Conservation (phyloP, 2,329 filamentous ascomycete species). For the Aspergillus sp. region DNA sequence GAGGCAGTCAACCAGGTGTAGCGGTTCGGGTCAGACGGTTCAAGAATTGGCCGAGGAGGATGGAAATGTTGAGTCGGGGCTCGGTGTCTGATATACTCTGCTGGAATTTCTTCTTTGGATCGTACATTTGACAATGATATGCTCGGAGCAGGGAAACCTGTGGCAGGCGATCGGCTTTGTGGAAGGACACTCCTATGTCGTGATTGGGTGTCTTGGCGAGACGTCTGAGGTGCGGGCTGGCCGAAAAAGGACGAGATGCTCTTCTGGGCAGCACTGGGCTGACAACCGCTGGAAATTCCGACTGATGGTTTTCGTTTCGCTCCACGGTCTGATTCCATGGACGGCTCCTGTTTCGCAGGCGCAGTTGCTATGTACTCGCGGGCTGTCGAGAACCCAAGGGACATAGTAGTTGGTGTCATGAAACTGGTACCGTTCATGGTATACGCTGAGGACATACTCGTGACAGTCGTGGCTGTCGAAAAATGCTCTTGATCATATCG, state of each 20-base stretch:
- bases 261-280: conserved; percentile 53
- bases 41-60: conserved; percentile 38
- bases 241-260: conserved; percentile 59
- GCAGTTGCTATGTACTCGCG: conserved; percentile 55
- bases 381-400: conserved; percentile 67
- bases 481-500: conserved; percentile 31
- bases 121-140: conserved; percentile 15
- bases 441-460: conserved; percentile 49
- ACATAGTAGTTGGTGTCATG: conserved; percentile 42
- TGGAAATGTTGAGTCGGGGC: conserved; percentile 37
- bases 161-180: conserved; percentile 16
- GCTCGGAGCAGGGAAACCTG: conserved; percentile 12
- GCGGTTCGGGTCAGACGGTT: conserved; percentile 34
- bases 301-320: conserved; percentile 35
- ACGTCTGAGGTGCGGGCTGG: conserved; percentile 26
- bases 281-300: conserved; percentile 35
- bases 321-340: conserved; percentile 29
- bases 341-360: conserved; percentile 24
- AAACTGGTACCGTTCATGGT: conserved; percentile 63
- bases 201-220: conserved; percentile 22
- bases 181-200: conserved; percentile 16
- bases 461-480: conserved; percentile 33
- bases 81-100: conserved; percentile 33
- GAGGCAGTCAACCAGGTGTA: conserved; percentile 43
- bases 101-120: conserved; percentile 25